Percentiles rank a stretch among this genome's conserved stretches.
Evolutionary conservation across 495 filamentous ascomycete genomes (phyloP).

Genomic region (Penicillium atrosanguineum): DNA sequence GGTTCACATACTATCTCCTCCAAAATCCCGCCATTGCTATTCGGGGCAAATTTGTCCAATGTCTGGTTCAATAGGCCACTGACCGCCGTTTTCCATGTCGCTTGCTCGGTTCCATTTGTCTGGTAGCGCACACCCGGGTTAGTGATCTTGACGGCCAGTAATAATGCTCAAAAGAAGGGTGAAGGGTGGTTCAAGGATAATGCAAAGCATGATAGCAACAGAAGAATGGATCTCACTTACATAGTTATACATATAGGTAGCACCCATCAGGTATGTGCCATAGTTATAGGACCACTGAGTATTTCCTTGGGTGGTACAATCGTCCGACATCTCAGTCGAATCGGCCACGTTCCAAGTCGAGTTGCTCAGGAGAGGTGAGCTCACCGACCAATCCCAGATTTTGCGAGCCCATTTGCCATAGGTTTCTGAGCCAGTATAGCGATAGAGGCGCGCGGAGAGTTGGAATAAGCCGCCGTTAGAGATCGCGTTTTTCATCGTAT

Average conservation of each 20-base stretch:
- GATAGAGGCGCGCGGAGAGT: constrained; percentile 63
- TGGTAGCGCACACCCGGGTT: neutral
- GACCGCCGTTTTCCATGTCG: neutral
- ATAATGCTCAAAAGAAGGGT: too few relatives aligned
- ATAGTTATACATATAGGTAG: constrained; percentile 71
- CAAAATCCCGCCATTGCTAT: constrained; percentile 45
- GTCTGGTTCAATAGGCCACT: constrained; percentile 50
- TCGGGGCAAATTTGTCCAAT: constrained; percentile 46
- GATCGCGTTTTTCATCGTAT: constrained; percentile 67
- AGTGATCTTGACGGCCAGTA: too few relatives aligned
- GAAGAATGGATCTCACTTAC: constrained; percentile 28
- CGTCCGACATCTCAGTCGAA: constrained; percentile 43
- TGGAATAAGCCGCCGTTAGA: constrained; percentile 70
- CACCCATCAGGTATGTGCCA: constrained; percentile 65
- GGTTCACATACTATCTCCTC: constrained; percentile 68
- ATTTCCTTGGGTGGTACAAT: constrained; percentile 54
- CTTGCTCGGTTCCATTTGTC: constrained; percentile 2
- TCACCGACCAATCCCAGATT: constrained; percentile 64
- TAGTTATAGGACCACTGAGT: constrained; percentile 72
- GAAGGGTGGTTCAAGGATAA: too few relatives aligned
- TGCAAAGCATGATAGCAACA: neutral
- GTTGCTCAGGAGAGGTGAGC: constrained; percentile 50
- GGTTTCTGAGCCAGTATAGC: constrained; percentile 62
- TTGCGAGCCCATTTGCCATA: constrained; percentile 69
- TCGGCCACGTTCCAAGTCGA: constrained; percentile 62